Evolutionary conservation across 2,329 filamentous ascomycete species (phyloP), one percentile per base, ranked within the genome.

Genomic region (Rutstroemia sp.): DNA sequence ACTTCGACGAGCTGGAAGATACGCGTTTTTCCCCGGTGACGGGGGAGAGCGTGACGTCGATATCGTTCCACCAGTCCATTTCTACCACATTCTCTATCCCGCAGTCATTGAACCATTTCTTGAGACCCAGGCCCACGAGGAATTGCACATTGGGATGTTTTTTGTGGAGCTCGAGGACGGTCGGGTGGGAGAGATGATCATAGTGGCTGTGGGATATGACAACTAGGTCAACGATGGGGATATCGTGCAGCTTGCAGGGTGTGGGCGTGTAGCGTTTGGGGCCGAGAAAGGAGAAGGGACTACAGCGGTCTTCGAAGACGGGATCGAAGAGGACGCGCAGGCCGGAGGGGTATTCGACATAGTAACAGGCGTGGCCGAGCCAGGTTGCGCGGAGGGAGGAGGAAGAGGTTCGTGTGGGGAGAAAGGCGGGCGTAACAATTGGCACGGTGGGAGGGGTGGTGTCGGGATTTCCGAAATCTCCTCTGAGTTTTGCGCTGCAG

Each of bases 291-390:
- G 76, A 78, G 63, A 92, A 77, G 0, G 92, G 92, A 30, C 86
- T 85, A 73, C 92, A 96, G 64, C 89, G 84, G 60, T 90, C 83
- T 69, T 92, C 89, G 63, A 96, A 95, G 37, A 96, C 92, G 1
- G 92, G 92, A 67, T 96, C 92, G 70, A 96, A 96, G 3, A 97
- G 81, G 3, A 95, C 89, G 54, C 92, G 84, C 53, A 97, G 76
- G 0, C 92, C 92, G 14, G 81, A 80, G 1, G 91, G 90, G 66
- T 92, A 96, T 71, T 96, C 92, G 64, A 95, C 83, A 67, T 89
- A 92, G 75, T 91, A 96, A 75, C 91, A 96, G 3, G 92, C 92
- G 71, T 97, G 92, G 38, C 92, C 92, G 2, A 97, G 83, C 92
- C 92, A 96, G 42, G 92, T 97, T 37, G 92, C 89, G 54, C 91